A percentile compares a stretch with the other conserved stretches of the same genome.
Evolutionary conservation across 2,329 filamentous ascomycete species (phyloP).

Genomic region (Aspergillus flavus): DNA sequence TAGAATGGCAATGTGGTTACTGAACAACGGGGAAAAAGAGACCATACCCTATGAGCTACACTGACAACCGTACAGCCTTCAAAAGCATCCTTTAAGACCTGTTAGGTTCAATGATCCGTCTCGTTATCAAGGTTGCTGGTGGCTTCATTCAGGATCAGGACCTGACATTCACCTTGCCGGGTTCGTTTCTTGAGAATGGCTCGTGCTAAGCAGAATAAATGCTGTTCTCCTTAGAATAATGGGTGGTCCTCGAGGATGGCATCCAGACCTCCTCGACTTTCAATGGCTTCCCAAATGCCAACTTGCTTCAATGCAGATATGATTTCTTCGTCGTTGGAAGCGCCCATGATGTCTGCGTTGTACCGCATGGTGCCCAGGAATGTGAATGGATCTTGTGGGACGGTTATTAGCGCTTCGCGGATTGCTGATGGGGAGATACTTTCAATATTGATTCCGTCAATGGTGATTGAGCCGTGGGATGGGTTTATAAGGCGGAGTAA

Average conservation of each 20-base stretch:
- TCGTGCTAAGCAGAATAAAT: slow-evolving; percentile 54
- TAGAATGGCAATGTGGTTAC: background rate
- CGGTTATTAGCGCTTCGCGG: slow-evolving; percentile 20
- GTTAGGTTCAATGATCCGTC: slow-evolving; percentile 56
- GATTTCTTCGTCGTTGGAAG: slow-evolving; percentile 44
- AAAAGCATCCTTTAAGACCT: slow-evolving; percentile 52
- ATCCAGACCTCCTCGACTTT: slow-evolving; percentile 43
- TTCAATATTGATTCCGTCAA: slow-evolving; percentile 24
- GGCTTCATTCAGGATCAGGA: slow-evolving; percentile 24
- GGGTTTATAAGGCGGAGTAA: slow-evolving; percentile 31
- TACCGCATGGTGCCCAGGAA: slow-evolving; percentile 39
- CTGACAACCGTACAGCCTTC: slow-evolving; percentile 55
- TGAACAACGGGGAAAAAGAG: background rate
- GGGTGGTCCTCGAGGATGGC: slow-evolving; percentile 34
- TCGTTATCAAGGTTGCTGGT: slow-evolving; percentile 48
- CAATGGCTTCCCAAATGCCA: slow-evolving; percentile 46
- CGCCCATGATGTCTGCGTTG: slow-evolving; percentile 51
- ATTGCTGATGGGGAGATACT: slow-evolving; percentile 17
- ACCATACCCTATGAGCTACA: slow-evolving; percentile 48
- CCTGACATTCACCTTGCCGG: slow-evolving; percentile 24
- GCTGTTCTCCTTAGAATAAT: slow-evolving; percentile 53
- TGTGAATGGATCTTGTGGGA: slow-evolving; percentile 29
- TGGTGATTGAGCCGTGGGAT: slow-evolving; percentile 22
- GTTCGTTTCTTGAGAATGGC: slow-evolving; percentile 37
- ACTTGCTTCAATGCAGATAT: slow-evolving; percentile 50